These are phyloP conservation scores for Alternaria sp. DNA, from an alignment of 2,329 filamentous ascomycete genomes.

Conservation along the genomic window DNA sequence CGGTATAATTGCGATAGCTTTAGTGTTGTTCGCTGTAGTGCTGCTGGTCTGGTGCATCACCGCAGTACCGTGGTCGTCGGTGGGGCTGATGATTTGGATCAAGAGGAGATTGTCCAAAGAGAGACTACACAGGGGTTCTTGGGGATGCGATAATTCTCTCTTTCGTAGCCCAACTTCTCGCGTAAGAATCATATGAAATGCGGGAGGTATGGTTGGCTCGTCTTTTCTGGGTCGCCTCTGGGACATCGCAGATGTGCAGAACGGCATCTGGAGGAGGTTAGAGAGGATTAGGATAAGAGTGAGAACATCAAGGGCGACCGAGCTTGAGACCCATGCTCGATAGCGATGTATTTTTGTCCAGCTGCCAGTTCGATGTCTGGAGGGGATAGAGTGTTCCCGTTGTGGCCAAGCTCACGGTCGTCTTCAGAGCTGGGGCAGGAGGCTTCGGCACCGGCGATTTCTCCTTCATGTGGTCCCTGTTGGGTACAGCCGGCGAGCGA, in stretches of 20 bases:
- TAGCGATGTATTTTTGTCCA: slow-evolving; percentile 40
- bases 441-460: not conserved
- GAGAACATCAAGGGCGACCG: not conserved
- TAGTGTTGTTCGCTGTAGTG: not conserved
- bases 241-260: not conserved
- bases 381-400: slow-evolving; percentile 8
- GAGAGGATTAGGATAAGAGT: not conserved
- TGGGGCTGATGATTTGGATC: not conserved
- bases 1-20: not conserved
- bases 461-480: not conserved
- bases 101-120: not conserved
- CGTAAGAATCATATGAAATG: not conserved
- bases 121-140: not conserved
- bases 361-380: slow-evolving; percentile 49
- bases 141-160: not conserved
- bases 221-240: not conserved
- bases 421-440: not conserved
- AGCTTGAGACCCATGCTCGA: slow-evolving; percentile 39
- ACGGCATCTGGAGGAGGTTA: not conserved
- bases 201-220: not conserved
- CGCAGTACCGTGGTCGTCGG: not conserved
- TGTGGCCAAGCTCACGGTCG: not conserved
- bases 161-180: not conserved
- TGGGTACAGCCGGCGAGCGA: not conserved
- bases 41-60: not conserved